Evolutionary conservation across 495 filamentous ascomycete species (phyloP).

Genomic region (Coniosporium apollinis): DNA sequence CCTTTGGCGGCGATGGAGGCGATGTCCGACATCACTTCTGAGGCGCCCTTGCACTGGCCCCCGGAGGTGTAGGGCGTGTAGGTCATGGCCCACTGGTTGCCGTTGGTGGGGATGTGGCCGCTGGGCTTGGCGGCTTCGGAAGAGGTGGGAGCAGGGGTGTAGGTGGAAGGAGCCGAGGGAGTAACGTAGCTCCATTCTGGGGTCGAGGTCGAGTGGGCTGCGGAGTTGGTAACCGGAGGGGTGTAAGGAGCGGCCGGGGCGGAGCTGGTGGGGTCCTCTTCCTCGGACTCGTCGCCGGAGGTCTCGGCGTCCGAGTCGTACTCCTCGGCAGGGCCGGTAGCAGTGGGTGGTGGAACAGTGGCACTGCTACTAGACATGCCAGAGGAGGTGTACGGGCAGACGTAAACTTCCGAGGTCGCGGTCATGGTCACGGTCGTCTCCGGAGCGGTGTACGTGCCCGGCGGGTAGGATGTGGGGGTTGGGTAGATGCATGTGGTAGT

Average conservation of each 20-base stretch:
- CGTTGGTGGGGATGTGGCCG: constrained; percentile 26
- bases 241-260: no score
- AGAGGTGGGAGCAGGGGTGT: constrained; percentile 9
- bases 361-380: no score
- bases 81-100: constrained; percentile 68
- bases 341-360: no score
- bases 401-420: constrained; percentile 47
- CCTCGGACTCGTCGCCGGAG: no score
- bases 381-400: constrained; percentile 46
- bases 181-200: no score
- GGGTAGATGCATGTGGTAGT: constrained; percentile 48
- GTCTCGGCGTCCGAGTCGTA: no score
- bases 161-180: no score
- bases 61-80: constrained; percentile 64
- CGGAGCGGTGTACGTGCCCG: constrained; percentile 59
- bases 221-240: no score
- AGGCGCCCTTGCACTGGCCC: constrained; percentile 48
- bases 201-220: no score
- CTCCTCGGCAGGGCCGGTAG: no score
- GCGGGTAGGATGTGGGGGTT: constrained; percentile 42
- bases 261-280: no score
- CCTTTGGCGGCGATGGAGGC: constrained; percentile 50
- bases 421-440: constrained; percentile 51
- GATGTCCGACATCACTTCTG: constrained; percentile 48
- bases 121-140: constrained; percentile 8